Conservation (phyloP, 257 asterid genomes). For the Plantago major region DNA sequence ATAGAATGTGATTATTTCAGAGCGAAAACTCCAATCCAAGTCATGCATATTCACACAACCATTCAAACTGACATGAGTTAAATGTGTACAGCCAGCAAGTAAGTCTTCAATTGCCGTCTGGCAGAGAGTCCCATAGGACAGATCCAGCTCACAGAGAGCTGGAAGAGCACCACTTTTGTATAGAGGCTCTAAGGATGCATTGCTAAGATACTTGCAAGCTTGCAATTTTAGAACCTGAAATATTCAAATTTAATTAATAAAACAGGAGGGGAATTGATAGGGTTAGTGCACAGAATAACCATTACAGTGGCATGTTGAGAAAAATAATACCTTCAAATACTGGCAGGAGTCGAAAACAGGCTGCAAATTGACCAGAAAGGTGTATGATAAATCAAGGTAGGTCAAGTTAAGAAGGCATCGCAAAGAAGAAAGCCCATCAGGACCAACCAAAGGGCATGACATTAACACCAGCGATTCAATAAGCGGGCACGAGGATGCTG, state of each 20-base stretch:
- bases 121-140: conserved; percentile 89
- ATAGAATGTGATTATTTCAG: conserved; percentile 26
- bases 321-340: conserved; percentile 57
- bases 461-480: conserved; percentile 78
- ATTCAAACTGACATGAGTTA: conserved; percentile 90
- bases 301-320: background rate
- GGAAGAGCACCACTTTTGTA: conserved; percentile 88
- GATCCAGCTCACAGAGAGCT: conserved; percentile 75
- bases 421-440: conserved; percentile 73
- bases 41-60: conserved; percentile 96
- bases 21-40: conserved; percentile 69
- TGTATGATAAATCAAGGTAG: conserved; percentile 85
- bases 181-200: conserved; percentile 82
- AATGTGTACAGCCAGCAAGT: conserved; percentile 79
- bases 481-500: conserved; percentile 70
- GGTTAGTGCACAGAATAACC: background rate
- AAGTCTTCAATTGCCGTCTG: conserved; percentile 88
- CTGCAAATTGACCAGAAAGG: conserved; percentile 76
- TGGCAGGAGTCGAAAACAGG: conserved; percentile 75
- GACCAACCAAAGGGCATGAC: conserved; percentile 92
- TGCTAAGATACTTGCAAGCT: conserved; percentile 97
- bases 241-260: conserved; percentile 10
- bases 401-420: conserved; percentile 63
- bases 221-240: conserved; percentile 86
- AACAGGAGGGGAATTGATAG: background rate